These are phyloP conservation scores for Lasiosphaeria hispida DNA, from an alignment of 495 filamentous ascomycete species.

Conservation along the genomic window DNA sequence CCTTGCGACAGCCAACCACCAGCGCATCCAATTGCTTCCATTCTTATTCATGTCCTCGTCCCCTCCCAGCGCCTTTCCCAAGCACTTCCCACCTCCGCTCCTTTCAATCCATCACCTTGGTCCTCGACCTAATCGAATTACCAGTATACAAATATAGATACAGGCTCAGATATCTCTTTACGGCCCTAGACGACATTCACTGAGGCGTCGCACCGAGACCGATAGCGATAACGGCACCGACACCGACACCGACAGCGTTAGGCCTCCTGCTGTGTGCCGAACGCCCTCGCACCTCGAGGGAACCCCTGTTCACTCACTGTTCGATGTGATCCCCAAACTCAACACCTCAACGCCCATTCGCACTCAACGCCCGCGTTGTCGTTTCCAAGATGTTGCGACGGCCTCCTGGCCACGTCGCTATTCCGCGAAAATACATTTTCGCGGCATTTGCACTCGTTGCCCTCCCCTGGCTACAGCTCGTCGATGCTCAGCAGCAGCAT, in stretches of 20 bases:
- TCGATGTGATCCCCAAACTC: conserved; percentile 28
- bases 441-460: conserved; percentile 49
- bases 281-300: not conserved
- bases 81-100: conserved; percentile 14
- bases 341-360: conserved; percentile 21
- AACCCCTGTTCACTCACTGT: conserved; percentile 11
- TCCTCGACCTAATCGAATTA: not conserved
- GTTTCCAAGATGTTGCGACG: conserved; percentile 54
- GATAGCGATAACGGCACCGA: no score
- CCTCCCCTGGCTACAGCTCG: conserved; percentile 50
- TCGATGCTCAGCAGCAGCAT: conserved; percentile 62
- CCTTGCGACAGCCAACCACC: conserved; percentile 24
- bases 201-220: no score
- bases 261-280: no score
- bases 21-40: conserved; percentile 29
- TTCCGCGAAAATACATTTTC: conserved; percentile 44
- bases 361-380: conserved; percentile 40
- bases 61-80: conserved; percentile 8
- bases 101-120: not conserved
- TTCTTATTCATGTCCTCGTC: conserved; percentile 25
- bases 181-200: no score
- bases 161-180: no score
- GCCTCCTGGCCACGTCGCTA: conserved; percentile 53
- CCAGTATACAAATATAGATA: no score
- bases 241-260: no score